Percentiles rank a stretch among this genome's conserved stretches.
Evolutionary conservation across 2,329 filamentous ascomycete species (phyloP).

Genomic region (Hypoxylon sp.): DNA sequence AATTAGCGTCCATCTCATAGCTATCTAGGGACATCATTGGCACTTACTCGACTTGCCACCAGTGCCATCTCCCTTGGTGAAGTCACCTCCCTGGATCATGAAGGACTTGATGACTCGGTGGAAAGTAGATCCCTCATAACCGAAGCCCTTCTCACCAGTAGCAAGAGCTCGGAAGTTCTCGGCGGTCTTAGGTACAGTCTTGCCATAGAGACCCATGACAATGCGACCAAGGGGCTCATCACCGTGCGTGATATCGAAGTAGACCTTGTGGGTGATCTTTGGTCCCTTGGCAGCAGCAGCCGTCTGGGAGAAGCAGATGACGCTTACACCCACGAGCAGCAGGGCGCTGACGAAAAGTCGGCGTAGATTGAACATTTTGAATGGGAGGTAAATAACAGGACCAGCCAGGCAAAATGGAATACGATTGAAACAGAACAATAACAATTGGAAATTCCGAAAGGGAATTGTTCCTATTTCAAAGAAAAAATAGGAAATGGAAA

Average conservation of each 20-base stretch:
- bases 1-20: conserved; percentile 22
- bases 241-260: conserved; percentile 83
- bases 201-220: conserved; percentile 85
- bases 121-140: conserved; percentile 83
- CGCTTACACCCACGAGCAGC: conserved; percentile 77
- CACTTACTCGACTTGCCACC: conserved; percentile 83
- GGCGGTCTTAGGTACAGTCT: conserved; percentile 79
- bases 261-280: conserved; percentile 96
- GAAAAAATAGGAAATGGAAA: conserved; percentile 15
- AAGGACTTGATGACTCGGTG: conserved; percentile 91
- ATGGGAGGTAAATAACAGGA: conserved; percentile 17
- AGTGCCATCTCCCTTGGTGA: conserved; percentile 82
- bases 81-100: conserved; percentile 93
- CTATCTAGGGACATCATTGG: not conserved
- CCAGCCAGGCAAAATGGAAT: conserved; percentile 20
- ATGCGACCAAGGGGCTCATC: conserved; percentile 78
- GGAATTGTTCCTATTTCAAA: conserved; percentile 26
- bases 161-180: conserved; percentile 82
- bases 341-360: conserved; percentile 75
- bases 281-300: conserved; percentile 83
- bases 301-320: conserved; percentile 79
- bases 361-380: conserved; percentile 78
- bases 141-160: conserved; percentile 86
- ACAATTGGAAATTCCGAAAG: conserved; percentile 15
- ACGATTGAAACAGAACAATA: not conserved